These are phyloP conservation scores for Alternaria rosae DNA, from an alignment of 2,329 filamentous ascomycete species.

Conservation along the genomic window DNA sequence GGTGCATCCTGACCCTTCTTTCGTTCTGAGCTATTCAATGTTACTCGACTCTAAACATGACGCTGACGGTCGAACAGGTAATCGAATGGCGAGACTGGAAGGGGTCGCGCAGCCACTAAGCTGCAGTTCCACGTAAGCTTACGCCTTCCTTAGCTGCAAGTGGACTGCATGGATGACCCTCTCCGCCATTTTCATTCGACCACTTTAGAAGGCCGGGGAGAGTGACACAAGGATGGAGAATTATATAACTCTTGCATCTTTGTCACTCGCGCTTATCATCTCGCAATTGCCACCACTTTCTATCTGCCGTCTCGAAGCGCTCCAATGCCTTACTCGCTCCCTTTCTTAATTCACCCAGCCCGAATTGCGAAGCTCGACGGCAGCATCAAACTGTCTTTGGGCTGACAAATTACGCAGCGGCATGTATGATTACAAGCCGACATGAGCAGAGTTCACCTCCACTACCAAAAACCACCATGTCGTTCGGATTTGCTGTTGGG, in stretches of 20 bases:
- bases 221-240: rapidly evolving
- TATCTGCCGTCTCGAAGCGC: rapidly evolving
- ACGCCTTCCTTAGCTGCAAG: neutral
- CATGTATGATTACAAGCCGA: neutral
- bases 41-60: neutral
- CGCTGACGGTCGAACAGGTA: neutral
- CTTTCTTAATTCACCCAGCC: no score
- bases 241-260: neutral
- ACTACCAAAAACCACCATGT: neutral
- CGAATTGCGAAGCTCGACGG: neutral
- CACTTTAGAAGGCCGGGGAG: neutral
- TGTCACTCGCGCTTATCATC: neutral
- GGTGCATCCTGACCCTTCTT: neutral
- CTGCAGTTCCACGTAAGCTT: neutral
- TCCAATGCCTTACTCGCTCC: neutral
- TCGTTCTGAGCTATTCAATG: neutral
- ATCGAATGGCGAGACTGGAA: neutral
- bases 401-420: neutral
- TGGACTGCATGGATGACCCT: neutral
- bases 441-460: neutral
- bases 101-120: neutral
- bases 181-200: neutral
- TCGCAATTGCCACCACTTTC: neutral
- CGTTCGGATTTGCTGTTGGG: neutral
- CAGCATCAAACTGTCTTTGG: neutral